Evolutionary conservation across 108 stramenopile species (phyloP).

Genomic region (Nannochloropsis salina): DNA sequence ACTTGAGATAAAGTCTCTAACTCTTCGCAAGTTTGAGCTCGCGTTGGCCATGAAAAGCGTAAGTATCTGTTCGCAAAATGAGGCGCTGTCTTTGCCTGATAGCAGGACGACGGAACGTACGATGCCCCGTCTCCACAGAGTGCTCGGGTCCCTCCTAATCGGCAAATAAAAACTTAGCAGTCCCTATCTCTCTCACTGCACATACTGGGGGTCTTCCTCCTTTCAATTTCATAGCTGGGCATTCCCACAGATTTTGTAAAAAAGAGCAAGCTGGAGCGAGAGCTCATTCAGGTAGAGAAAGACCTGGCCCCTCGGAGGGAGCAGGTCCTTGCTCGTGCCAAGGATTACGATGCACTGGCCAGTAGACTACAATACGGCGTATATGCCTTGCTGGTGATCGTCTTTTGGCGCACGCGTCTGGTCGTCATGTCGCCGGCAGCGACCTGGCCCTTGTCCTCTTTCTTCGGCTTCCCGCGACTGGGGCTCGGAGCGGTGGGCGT

Average conservation of each 20-base stretch:
- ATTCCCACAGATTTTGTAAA: background rate
- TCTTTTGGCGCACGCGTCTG: background rate
- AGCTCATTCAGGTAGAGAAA: constrained; percentile 9
- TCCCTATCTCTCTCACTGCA: no score
- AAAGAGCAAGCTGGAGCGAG: background rate
- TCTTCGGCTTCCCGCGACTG: constrained; percentile 15
- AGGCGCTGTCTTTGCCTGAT: background rate
- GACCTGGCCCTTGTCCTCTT: background rate
- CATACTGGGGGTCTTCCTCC: background rate
- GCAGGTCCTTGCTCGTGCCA: constrained; percentile 7
- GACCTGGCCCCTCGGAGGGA: constrained; percentile 14
- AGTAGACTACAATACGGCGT: background rate
- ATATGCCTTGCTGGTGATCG: background rate
- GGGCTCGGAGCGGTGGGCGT: background rate
- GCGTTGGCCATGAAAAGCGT: background rate
- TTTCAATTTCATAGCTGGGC: constrained; percentile 1
- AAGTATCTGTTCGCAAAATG: background rate
- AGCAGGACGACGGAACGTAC: background rate
- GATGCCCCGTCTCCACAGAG: background rate
- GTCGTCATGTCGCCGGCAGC: background rate
- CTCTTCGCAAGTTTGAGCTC: background rate
- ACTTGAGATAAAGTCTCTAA: background rate
- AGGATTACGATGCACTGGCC: background rate
- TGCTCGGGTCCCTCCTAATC: background rate
- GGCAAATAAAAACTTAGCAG: no score